These are phyloP conservation scores for Volvox reticuliferus DNA, from an alignment of 139 green algal genomes.

Conservation along the genomic window DNA sequence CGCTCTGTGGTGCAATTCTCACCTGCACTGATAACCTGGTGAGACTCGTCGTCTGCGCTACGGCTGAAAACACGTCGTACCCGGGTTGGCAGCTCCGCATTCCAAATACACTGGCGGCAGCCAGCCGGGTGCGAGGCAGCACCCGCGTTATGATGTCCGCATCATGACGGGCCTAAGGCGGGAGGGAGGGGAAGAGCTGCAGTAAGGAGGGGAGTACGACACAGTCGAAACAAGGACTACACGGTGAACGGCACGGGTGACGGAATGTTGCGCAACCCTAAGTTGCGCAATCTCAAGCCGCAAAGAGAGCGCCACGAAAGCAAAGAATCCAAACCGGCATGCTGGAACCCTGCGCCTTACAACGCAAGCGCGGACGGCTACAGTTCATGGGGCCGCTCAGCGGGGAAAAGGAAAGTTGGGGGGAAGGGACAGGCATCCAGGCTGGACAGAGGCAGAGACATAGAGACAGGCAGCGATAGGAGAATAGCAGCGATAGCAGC, in stretches of 20 bases:
- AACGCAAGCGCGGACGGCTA: too few relatives aligned
- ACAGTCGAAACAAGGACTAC: too few relatives aligned
- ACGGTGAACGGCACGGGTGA: too few relatives aligned
- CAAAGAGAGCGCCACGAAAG: too few relatives aligned
- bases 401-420: too few relatives aligned
- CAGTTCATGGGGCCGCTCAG: too few relatives aligned
- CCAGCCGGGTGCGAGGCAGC: conserved; percentile 12
- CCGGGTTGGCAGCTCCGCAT: conserved; percentile 1
- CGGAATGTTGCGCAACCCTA: too few relatives aligned
- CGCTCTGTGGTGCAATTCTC: not conserved
- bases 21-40: conserved; percentile 10
- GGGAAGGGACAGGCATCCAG: not conserved
- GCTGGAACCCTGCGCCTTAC: too few relatives aligned
- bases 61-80: conserved; percentile 29
- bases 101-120: conserved; percentile 12
- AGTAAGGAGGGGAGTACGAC: too few relatives aligned
- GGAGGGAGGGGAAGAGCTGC: not conserved
- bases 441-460: not conserved
- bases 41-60: not conserved
- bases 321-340: too few relatives aligned
- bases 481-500: not conserved
- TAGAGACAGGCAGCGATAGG: not conserved
- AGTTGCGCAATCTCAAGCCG: too few relatives aligned
- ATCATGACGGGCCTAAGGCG: not conserved
- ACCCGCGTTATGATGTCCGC: conserved; percentile 23